Percentiles rank a stretch among this genome's conserved stretches.
Conservation (phyloP, 176 grass and related monocot genomes). For the Juncus inflexus region DNA sequence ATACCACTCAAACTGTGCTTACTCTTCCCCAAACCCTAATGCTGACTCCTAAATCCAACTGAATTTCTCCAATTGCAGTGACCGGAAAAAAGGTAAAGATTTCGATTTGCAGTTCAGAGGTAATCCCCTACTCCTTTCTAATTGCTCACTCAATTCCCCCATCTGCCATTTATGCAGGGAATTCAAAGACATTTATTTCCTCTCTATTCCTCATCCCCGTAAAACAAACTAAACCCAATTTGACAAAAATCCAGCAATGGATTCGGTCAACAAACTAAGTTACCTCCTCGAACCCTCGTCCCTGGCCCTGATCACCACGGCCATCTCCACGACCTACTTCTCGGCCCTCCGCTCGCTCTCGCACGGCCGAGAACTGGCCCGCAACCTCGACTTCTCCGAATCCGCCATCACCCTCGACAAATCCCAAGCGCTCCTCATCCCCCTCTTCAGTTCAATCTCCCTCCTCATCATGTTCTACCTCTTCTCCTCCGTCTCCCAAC, state of each 20-base stretch:
- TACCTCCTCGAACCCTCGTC: conserved; percentile 92
- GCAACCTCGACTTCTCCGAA: conserved; percentile 91
- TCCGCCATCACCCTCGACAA: conserved; percentile 79
- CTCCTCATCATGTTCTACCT: conserved; percentile 92
- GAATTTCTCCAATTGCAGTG: neutral
- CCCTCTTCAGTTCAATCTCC: conserved; percentile 79
- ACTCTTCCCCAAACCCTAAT: neutral
- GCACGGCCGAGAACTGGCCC: conserved; percentile 89
- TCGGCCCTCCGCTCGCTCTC: conserved; percentile 75
- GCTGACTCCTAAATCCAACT: neutral
- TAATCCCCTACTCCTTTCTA: too few relatives aligned
- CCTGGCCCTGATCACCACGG: conserved; percentile 59
- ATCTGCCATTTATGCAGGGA: too few relatives aligned
- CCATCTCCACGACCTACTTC: conserved; percentile 71
- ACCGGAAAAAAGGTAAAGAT: neutral
- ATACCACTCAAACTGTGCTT: neutral
- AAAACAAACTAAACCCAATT: too few relatives aligned
- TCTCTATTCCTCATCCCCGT: too few relatives aligned
- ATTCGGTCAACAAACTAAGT: conserved; percentile 66
- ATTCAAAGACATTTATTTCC: too few relatives aligned
- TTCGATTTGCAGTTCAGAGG: neutral
- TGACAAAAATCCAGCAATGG: conserved; percentile 32
- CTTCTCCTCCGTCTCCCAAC: conserved; percentile 86
- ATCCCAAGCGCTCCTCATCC: conserved; percentile 83
- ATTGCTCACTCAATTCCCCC: too few relatives aligned